Base-by-base conservation (phyloP, 148 eudicot genomes). In the Chenopodium formosanum region DNA sequence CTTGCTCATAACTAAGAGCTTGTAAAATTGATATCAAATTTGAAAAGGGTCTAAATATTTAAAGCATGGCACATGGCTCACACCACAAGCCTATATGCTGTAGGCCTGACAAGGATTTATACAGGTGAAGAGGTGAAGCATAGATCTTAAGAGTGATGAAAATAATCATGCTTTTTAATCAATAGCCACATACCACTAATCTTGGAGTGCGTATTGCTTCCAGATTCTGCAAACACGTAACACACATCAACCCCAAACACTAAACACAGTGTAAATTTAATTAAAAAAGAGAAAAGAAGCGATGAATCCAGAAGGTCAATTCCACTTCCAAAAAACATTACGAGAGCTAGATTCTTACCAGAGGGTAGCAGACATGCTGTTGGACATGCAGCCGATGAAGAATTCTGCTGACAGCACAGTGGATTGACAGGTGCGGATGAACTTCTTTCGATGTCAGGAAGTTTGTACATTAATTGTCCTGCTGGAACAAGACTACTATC, bases 401-500 rank as follows among this genome's bases (percentile, higher is more conserved):
- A 62, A 76, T 68, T 88, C 75, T 82, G 85, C 82, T 87, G 89
- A 72, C 29, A 76, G 74, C 32, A 31, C 77, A 78, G 86, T 70
- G 82, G 83, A 70, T 84, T 79, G 75, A 73, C 34, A 73, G 75
- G 34, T 77, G 72, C 32, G 53, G 87, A 70, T 27, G 86, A 76
- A 65, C 84, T 72, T 65, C 76, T 81, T 79, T 80, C 89, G 77
- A 53, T 82, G 77, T 81, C 85, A 34, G 86, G 88, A 79, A 86
- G 89, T 76, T 70, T 58, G 76, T 85, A 85, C 22, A 78, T 84
- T n/a, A 56, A 78, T 85, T 74, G 79, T 78, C 79, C 86, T 82
- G 87, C 53, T 71, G 99, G 98, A 77, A 96, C 97, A 78, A 96
- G 88, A 78, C 85, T 89, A 64, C 76, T 75, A 83, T 96, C 94